These are phyloP conservation scores for Capronia epimyces DNA, from an alignment of 2,329 filamentous ascomycete genomes.

Conservation along the genomic window DNA sequence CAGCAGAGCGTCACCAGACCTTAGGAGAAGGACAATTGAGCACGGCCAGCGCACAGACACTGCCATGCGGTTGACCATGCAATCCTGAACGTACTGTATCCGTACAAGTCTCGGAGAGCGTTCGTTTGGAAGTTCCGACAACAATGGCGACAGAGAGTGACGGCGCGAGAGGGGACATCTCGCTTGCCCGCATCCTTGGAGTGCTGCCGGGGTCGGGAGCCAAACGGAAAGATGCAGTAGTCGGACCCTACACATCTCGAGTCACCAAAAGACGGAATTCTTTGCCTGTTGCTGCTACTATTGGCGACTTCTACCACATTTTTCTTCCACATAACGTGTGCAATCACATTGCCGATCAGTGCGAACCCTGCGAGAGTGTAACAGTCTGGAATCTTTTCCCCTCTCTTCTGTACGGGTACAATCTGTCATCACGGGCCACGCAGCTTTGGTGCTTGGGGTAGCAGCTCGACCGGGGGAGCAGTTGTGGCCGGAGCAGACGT, in stretches of 20 bases:
- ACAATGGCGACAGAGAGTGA: background rate
- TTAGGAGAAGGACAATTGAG: slow-evolving; percentile 5
- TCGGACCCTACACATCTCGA: background rate
- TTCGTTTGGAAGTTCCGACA: slow-evolving; percentile 1
- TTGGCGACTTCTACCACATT: background rate
- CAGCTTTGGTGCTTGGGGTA: background rate
- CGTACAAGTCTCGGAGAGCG: background rate
- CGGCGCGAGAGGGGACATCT: background rate
- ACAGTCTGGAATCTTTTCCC: slow-evolving; percentile 1
- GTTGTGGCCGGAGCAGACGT: slow-evolving; percentile 10
- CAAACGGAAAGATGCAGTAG: slow-evolving; percentile 11
- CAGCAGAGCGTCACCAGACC: background rate
- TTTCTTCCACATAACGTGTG: background rate
- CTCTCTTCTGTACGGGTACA: slow-evolving; percentile 10
- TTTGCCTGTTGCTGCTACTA: background rate
- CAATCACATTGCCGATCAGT: background rate
- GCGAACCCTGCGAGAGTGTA: slow-evolving; percentile 1
- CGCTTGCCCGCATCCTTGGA: slow-evolving; percentile 9
- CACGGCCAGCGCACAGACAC: slow-evolving; percentile 11
- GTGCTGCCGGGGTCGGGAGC: slow-evolving; percentile 1
- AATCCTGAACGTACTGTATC: slow-evolving; percentile 2
- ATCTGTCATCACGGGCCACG: slow-evolving; percentile 3
- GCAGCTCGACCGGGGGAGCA: slow-evolving; percentile 1
- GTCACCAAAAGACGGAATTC: slow-evolving; percentile 2
- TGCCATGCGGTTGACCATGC: slow-evolving; percentile 13